A percentile compares a stretch with the other conserved stretches of the same genome.
These are phyloP conservation scores for Calonectria pseudoreteaudii DNA, from an alignment of 2,329 filamentous ascomycete species.

Conservation along the genomic window DNA sequence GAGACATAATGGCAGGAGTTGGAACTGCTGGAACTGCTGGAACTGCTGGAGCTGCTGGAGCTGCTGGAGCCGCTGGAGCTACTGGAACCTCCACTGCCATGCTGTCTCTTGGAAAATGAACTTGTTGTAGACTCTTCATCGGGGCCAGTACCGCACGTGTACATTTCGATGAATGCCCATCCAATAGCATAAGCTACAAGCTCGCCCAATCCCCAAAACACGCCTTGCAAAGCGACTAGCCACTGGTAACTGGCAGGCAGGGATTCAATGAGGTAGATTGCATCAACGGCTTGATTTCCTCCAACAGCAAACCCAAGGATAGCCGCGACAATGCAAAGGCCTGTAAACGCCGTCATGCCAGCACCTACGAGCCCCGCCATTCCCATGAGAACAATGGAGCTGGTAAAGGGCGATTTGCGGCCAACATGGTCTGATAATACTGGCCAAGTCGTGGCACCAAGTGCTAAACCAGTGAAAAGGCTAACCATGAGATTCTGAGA, in stretches of 20 bases:
- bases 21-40: not conserved
- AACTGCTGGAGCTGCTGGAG: not conserved
- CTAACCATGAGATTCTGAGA: constrained; percentile 1
- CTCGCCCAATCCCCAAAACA: not conserved
- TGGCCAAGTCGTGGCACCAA: not conserved
- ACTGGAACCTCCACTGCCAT: not conserved
- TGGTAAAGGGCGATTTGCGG: not conserved
- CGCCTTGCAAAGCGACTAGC: not conserved
- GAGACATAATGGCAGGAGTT: not conserved
- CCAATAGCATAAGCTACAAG: not conserved
- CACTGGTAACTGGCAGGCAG: not conserved
- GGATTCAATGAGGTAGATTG: not conserved
- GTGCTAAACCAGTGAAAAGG: not conserved
- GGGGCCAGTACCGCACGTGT: not conserved
- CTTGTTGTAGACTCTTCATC: not conserved
- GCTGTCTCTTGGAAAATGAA: not conserved
- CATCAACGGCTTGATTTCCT: not conserved
- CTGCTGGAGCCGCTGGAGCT: not conserved
- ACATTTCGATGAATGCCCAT: not conserved
- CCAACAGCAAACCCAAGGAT: not conserved
- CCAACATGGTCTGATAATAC: not conserved
- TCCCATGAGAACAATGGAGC: not conserved
- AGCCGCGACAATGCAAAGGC: not conserved
- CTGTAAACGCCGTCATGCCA: not conserved
- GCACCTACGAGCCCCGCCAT: not conserved